Evolutionary conservation across 805 yeast genomes (phyloP).

Genomic region (Ogataea trehalophila): DNA sequence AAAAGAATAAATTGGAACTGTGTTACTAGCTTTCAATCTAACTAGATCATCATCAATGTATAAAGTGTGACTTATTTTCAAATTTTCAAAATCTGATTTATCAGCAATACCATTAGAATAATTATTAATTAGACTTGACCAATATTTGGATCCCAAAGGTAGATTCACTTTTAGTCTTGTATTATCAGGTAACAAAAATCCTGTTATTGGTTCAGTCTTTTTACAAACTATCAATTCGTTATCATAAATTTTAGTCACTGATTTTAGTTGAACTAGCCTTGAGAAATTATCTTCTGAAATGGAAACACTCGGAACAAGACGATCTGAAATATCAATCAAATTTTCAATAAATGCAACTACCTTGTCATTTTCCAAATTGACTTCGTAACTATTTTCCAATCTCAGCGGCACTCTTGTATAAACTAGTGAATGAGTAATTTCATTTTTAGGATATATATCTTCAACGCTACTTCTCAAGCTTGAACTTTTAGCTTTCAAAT

Average conservation of each 20-base stretch:
- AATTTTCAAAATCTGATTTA: slow-evolving; percentile 15
- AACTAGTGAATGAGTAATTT: slow-evolving; percentile 21
- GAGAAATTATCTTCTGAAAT: slow-evolving; percentile 19
- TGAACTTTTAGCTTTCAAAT: slow-evolving; percentile 13
- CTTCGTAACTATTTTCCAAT: slow-evolving; percentile 8
- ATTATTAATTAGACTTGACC: slow-evolving; percentile 29
- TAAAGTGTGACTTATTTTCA: slow-evolving; percentile 27
- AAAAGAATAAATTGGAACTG: slow-evolving; percentile 24
- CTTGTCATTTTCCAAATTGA: slow-evolving; percentile 24
- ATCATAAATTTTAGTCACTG: slow-evolving; percentile 23
- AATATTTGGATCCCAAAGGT: slow-evolving; percentile 29
- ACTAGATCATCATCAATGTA: slow-evolving; percentile 25
- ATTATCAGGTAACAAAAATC: slow-evolving; percentile 18
- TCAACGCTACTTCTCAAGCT: slow-evolving; percentile 20
- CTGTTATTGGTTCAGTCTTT: slow-evolving; percentile 29
- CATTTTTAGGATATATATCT: slow-evolving; percentile 15
- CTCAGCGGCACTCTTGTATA: slow-evolving; percentile 24
- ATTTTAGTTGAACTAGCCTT: slow-evolving; percentile 25
- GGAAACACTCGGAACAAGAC: slow-evolving; percentile 7
- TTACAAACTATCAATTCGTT: slow-evolving; percentile 16
- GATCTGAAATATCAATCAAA: slow-evolving; percentile 18
- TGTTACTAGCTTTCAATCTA: slow-evolving; percentile 8
- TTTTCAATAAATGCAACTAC: slow-evolving; percentile 26
- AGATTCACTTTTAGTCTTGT: slow-evolving; percentile 22
- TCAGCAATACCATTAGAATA: slow-evolving; percentile 28